Evolutionary conservation across 305 asterid species (phyloP).

Genomic region (Fraxinus floribunda): DNA sequence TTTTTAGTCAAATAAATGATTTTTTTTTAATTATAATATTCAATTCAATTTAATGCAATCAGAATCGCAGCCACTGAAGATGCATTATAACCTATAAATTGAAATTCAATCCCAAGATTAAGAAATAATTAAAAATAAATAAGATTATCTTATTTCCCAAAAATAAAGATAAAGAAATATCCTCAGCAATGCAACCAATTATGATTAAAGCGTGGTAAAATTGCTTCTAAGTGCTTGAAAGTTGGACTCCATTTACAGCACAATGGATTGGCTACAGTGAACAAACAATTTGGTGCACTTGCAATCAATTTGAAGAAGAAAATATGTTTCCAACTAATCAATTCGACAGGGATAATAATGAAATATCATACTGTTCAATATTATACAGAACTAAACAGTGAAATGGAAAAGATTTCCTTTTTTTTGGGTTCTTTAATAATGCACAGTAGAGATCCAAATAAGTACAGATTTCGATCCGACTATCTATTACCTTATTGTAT

Average conservation of each 20-base stretch:
- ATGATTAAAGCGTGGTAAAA: not conserved
- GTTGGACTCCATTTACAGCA: slow-evolving; percentile 9
- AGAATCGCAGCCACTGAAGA: not conserved
- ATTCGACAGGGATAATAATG: not conserved
- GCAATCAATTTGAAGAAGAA: not conserved
- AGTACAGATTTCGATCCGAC: not conserved
- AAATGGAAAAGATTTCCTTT: not conserved
- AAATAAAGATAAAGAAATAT: not conserved
- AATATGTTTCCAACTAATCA: not conserved
- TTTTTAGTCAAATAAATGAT: not conserved
- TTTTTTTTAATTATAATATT: not conserved
- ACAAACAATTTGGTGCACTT: not conserved
- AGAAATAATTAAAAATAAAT: not conserved
- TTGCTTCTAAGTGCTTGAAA: not conserved
- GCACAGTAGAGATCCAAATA: not conserved
- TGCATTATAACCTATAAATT: not conserved
- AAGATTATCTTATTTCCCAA: not conserved
- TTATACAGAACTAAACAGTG: not conserved
- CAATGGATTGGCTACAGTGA: not conserved
- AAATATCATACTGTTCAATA: not conserved
- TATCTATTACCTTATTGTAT: slow-evolving; percentile 7
- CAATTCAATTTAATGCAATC: not conserved
- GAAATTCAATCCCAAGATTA: not conserved
- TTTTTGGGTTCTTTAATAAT: not conserved
- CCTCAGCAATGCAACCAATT: not conserved